Percentiles rank a stretch among this genome's conserved stretches.
Conservation (phyloP, 164 flowering plant genomes). For the Vitis amurensis region DNA sequence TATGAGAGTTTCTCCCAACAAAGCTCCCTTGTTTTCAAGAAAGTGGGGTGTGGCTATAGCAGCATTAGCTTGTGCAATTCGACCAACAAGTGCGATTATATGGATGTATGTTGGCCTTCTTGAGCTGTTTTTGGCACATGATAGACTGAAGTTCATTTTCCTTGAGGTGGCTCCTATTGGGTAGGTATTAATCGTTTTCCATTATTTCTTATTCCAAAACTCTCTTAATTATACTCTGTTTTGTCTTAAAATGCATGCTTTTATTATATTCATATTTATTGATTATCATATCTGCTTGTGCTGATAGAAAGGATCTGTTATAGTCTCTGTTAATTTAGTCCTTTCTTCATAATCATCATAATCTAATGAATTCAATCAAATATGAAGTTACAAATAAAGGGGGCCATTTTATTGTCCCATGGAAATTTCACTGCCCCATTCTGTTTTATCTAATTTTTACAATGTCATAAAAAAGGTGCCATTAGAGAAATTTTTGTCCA, state of each 20-base stretch:
- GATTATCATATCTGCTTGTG: no score
- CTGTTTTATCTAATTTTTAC: no score
- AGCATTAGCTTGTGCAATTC: conserved; percentile 84
- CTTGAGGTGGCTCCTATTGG: conserved; percentile 76
- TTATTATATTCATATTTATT: no score
- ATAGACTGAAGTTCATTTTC: conserved; percentile 54
- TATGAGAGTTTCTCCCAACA: conserved; percentile 41
- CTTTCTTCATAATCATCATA: no score
- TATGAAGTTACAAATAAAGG: no score
- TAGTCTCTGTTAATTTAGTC: no score
- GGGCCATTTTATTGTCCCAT: no score
- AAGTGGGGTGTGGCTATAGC: conserved; percentile 72
- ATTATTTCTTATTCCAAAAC: background rate
- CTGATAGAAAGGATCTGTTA: no score
- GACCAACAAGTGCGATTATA: conserved; percentile 90
- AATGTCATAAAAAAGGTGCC: no score
- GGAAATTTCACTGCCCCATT: no score
- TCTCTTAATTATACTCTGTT: background rate
- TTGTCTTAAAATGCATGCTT: background rate
- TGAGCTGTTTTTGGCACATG: conserved; percentile 54
- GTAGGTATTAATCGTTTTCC: conserved; percentile 39
- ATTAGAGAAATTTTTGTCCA: no score
- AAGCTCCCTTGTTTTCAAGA: conserved; percentile 45
- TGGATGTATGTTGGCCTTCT: conserved; percentile 88
- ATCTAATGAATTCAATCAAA: no score